phyloP scores from a whole-genome alignment of 192 early-diverging fungal genomes.

The Backusella morwellensis region DNA sequence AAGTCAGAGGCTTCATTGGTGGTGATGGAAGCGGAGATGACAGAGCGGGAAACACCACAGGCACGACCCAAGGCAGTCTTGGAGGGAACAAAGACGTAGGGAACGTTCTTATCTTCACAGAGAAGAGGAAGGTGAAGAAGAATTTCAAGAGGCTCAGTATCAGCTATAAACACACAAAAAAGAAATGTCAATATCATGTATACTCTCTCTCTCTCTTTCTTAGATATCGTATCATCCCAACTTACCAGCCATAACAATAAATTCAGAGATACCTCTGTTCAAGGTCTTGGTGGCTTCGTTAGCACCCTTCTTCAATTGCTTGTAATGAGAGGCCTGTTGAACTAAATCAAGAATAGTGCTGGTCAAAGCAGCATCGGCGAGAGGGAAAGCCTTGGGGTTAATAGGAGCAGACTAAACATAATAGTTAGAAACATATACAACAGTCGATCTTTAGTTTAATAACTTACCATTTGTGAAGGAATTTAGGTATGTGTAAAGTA shows the following conservation, averaged over 20 bases:
- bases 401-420: conserved; percentile 18
- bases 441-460: background rate
- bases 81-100: conserved; percentile 98
- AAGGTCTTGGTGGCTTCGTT: conserved; percentile 99
- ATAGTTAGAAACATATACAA: background rate
- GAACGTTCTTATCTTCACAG: conserved; percentile 99
- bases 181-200: too few species aligned
- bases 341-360: conserved; percentile 95
- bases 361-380: conserved; percentile 86
- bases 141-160: conserved; percentile 97
- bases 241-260: conserved; percentile 90
- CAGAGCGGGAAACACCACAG: conserved; percentile 93
- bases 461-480: background rate
- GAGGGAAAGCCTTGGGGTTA: conserved; percentile 84
- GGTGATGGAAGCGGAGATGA: conserved; percentile 92
- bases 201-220: background rate
- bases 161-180: conserved; percentile 50
- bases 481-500: background rate
- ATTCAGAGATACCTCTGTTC: conserved; percentile 98
- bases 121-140: conserved; percentile 95
- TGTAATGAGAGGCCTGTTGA: conserved; percentile 99
- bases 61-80: conserved; percentile 96
- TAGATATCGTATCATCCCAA: background rate
- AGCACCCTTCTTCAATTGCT: conserved; percentile 99
- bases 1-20: conserved; percentile 98